Conservation (phyloP, 2,329 filamentous ascomycete species). For the Fusarium sp. region DNA sequence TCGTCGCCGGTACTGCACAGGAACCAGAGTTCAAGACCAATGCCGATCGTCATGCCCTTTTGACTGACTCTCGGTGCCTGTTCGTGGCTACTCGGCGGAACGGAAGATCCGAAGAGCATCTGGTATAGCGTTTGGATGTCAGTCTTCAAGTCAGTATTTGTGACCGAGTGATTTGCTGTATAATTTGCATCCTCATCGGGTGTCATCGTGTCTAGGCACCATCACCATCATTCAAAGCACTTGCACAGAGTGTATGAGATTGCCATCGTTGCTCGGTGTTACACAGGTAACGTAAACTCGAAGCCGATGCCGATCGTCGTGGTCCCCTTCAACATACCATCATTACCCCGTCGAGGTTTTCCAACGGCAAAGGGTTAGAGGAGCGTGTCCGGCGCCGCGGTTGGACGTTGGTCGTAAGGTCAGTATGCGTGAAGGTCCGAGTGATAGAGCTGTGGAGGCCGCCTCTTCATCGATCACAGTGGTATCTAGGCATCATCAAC, state of each 20-base stretch:
- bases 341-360: accelerated
- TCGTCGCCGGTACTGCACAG: too few species aligned
- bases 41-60: not conserved
- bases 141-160: too few species aligned
- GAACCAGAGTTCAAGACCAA: not conserved
- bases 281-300: not conserved
- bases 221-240: accelerated
- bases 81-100: not conserved
- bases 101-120: too few species aligned
- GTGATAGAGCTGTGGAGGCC: too few species aligned
- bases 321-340: accelerated
- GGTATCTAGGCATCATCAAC: not conserved
- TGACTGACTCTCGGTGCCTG: not conserved
- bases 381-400: not conserved
- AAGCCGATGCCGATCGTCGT: accelerated
- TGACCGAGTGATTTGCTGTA: too few species aligned
- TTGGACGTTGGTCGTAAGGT: too few species aligned
- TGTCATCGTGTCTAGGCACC: not conserved
- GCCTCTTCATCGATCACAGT: not conserved
- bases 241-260: not conserved
- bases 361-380: accelerated
- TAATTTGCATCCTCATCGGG: not conserved
- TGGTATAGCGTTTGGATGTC: accelerated
- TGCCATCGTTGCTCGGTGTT: too few species aligned
- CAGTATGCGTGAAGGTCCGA: too few species aligned